phyloP scores from a whole-genome alignment of 2,329 filamentous ascomycete species.

The Pseudogymnoascus destructans region DNA sequence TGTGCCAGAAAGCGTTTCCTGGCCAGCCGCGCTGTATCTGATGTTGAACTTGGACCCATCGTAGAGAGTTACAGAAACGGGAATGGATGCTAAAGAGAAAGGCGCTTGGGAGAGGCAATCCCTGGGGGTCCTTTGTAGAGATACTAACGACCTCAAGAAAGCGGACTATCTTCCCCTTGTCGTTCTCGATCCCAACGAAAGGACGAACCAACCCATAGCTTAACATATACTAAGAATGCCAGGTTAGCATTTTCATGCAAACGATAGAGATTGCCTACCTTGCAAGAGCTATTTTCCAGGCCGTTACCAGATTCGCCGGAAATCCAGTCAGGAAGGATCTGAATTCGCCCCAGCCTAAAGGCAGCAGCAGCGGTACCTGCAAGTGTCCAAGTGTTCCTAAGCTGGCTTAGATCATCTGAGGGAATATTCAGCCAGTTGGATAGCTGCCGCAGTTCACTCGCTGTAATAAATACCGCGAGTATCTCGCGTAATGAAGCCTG shows the following conservation, averaged over 20 bases:
- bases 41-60: background rate
- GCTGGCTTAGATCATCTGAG: background rate
- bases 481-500: background rate
- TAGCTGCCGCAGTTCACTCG: background rate
- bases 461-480: background rate
- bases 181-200: background rate
- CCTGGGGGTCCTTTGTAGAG: background rate
- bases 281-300: background rate
- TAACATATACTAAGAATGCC: background rate
- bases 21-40: background rate
- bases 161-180: background rate
- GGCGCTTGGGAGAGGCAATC: slow-evolving; percentile 6
- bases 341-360: background rate
- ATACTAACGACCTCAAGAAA: background rate
- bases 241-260: background rate
- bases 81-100: slow-evolving; percentile 7
- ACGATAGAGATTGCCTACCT: background rate
- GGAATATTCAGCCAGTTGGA: background rate
- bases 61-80: slow-evolving; percentile 10
- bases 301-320: background rate
- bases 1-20: background rate
- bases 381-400: background rate
- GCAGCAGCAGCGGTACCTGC: background rate
- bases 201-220: background rate
- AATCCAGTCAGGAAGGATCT: background rate